Evolutionary conservation across 768 basidiomycete genomes (phyloP).

Genomic region (Pleurotus eryngii): DNA sequence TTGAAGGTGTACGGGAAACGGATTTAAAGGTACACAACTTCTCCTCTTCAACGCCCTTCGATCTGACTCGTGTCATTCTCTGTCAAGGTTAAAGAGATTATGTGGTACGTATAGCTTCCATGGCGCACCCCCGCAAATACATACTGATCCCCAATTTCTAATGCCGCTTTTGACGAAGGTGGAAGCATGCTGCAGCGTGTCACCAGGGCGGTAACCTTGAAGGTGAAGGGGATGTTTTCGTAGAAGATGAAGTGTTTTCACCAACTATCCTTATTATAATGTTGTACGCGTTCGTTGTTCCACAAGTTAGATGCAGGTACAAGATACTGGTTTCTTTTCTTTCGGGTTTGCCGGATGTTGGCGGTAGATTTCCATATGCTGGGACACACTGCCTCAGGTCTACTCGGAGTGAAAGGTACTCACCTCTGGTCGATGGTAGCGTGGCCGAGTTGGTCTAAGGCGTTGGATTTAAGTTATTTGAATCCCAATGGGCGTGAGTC

Average conservation of each 20-base stretch:
- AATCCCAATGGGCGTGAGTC: constrained; percentile 80
- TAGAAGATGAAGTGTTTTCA: constrained; percentile 47
- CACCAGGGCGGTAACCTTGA: constrained; percentile 55
- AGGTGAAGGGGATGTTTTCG: constrained; percentile 57
- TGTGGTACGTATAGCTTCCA: constrained; percentile 53
- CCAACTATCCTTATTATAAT: constrained; percentile 9
- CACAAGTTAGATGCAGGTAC: too few species aligned
- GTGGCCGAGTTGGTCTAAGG: constrained; percentile 92
- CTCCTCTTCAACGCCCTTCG: background rate
- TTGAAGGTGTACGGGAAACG: constrained; percentile 73
- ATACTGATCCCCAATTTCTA: background rate
- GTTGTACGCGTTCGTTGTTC: too few species aligned
- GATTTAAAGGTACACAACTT: constrained; percentile 57
- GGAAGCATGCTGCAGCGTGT: constrained; percentile 81
- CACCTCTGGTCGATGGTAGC: background rate
- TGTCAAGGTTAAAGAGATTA: constrained; percentile 64
- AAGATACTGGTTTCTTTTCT: too few species aligned
- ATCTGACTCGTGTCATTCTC: background rate
- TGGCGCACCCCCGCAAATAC: background rate
- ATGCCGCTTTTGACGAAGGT: constrained; percentile 38
- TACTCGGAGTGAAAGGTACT: background rate
- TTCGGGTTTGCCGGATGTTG: too few species aligned
- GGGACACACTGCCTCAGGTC: too few species aligned
- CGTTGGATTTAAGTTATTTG: constrained; percentile 82
- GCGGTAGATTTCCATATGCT: too few species aligned